Conservation (phyloP, 495 filamentous ascomycete genomes). For the Aspergillus incahuasiensis region DNA sequence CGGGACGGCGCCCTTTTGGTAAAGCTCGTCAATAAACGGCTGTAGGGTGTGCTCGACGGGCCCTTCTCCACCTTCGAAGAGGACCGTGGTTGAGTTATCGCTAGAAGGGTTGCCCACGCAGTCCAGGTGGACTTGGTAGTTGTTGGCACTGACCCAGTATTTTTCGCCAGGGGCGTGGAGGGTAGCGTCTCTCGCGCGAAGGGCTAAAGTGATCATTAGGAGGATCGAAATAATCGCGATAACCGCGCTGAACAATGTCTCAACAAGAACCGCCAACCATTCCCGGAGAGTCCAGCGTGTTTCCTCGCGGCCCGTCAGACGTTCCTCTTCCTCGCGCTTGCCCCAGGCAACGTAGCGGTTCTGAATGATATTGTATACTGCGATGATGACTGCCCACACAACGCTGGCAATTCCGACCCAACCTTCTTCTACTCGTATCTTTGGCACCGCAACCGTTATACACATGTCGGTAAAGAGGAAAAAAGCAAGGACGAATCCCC, state of each 20-base stretch:
- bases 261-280: slow-evolving; percentile 78
- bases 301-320: slow-evolving; percentile 85
- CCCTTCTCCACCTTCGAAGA: slow-evolving; percentile 76
- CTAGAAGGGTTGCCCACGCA: slow-evolving; percentile 63
- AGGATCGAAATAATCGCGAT: slow-evolving; percentile 63
- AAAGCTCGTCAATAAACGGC: slow-evolving; percentile 59
- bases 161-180: slow-evolving; percentile 64
- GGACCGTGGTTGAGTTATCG: slow-evolving; percentile 57
- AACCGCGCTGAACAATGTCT: slow-evolving; percentile 62
- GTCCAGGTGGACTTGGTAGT: slow-evolving; percentile 79
- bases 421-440: slow-evolving; percentile 74
- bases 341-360: slow-evolving; percentile 82
- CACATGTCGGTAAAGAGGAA: slow-evolving; percentile 76
- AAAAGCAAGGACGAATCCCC: slow-evolving; percentile 58
- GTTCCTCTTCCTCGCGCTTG: slow-evolving; percentile 85
- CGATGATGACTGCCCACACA: slow-evolving; percentile 66
- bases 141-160: slow-evolving; percentile 73
- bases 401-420: slow-evolving; percentile 86
- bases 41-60: slow-evolving; percentile 71
- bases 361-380: slow-evolving; percentile 55
- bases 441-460: slow-evolving; percentile 67
- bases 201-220: slow-evolving; percentile 70
- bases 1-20: slow-evolving; percentile 67
- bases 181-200: slow-evolving; percentile 71
- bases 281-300: slow-evolving; percentile 74